Evolutionary conservation across 2,329 filamentous ascomycete genomes (phyloP), one percentile per base, ranked within the genome.

Genomic region (Microdochium nivale): DNA sequence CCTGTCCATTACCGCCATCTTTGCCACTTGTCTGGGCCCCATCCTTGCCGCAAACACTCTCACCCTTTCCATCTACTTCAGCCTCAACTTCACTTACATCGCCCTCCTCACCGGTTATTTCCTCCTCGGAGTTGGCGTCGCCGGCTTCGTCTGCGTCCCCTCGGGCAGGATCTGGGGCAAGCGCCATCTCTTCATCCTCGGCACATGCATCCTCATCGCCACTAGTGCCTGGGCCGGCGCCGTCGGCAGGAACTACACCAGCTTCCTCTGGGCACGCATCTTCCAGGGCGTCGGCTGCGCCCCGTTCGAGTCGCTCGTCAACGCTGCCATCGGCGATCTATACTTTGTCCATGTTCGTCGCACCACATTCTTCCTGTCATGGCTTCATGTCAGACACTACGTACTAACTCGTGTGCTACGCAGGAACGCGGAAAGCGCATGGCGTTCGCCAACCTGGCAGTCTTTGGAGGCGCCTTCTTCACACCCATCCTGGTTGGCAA

Each of bases 131-230:
- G 87, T 90, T 2, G 90, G 89, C 11, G 73, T 90, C 14, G 86
- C 87, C 1, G 90, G 88, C 49, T 82, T 94, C 66, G 76, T 96
- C 57, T 91, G 91, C 68, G 90, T 96, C 2, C 88, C 92, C 0
- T 88, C 86, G 1, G 90, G 88, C 21, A 82, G 91, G 52, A 86
- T 96, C 56, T 96, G 89, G 88, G 92, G 92, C 37, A 96, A 96
- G 69, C 80, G 91, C 40, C 92, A 96, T 71, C 72, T 90, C 16
- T 96, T 95, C 66, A 70, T 96, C 25, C 60, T 95, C 2, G 90
- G 90, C 8, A 84, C 85, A 47, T 57, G 88, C 48, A 76, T 95
- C 53, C 77, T 95, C 60, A 78, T 95, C 43, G 73, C 79, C 44
- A 87, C 86, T 52, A 88, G 84, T 58, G 81, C 79, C 7, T 96